Base-by-base conservation (phyloP, 768 basidiomycete genomes). In the Pisolithus marmoratus region DNA sequence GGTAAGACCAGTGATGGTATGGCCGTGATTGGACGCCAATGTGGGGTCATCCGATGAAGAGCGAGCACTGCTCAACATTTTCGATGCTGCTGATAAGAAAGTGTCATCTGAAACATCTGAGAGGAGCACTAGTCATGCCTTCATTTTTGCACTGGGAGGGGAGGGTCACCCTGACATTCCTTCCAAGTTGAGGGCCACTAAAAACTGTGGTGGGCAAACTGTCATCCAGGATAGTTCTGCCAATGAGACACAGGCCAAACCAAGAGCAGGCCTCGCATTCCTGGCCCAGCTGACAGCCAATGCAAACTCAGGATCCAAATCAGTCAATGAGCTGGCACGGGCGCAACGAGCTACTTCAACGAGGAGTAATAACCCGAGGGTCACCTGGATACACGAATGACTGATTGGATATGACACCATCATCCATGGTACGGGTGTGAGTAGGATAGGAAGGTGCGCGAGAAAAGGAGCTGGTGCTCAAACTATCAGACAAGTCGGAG, bases 331-430 rank as follows among this genome's bases (percentile, higher is more conserved):
- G 41, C 80, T 85, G 19, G 84, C 86, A 40, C 85, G 7, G 71
- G 37, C 82, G 71, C 23, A 82, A 56, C 1, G 76, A 78, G 51
- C 77, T 78, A 59, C 80, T 81, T 29, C 81, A 74, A 50, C 83
- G 81, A 3, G 85, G 83, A 8, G 80, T 78, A 54, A 92, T 91
- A 14, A 82, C 82, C 7, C 88, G 79, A 17, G 79, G 76, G 59
- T 88, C 89, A 4, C 85, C 84, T 7, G 79, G 83, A 62, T 89
- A 88, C 7, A 87, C 69, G 55, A 85, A 86, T 12, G 79, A 78
- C 46, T 81, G 78, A 34, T 79, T 77, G 11, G 79, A 78, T 23
- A 90, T 81, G 8, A 80, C 85, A 0, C 72, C 82, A 55, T 92
- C 90, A 58, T 92, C 90, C 6, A 83, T 79, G 3, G 88, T 85